Conservation (phyloP, 345 rosid genomes). For the Reutealis trisperma region DNA sequence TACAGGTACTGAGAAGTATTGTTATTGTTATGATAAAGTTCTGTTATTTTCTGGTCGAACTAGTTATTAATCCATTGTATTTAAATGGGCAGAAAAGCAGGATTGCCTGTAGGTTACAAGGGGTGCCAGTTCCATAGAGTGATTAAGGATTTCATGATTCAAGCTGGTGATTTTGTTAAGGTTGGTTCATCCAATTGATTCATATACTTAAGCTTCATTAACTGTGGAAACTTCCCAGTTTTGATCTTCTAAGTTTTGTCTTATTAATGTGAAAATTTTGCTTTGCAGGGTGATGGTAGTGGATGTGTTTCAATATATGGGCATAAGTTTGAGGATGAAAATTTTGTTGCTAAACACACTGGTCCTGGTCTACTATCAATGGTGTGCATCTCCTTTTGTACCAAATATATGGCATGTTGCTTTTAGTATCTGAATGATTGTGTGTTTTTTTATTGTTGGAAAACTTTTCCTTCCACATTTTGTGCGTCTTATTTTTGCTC, state of each 20-base stretch:
- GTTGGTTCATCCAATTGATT: conserved; percentile 28
- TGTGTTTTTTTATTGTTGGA: not conserved
- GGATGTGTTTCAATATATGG: conserved; percentile 90
- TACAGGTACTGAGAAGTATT: conserved; percentile 50
- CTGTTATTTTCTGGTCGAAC: not conserved
- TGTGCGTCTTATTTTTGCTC: not conserved
- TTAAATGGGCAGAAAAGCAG: conserved; percentile 67
- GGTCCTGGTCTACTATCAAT: conserved; percentile 95
- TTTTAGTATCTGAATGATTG: conserved; percentile 4
- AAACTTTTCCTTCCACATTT: not conserved
- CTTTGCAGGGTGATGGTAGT: conserved; percentile 88
- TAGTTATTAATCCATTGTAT: not conserved
- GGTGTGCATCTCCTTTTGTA: conserved; percentile 43
- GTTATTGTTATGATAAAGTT: not conserved
- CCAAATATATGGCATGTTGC: not conserved
- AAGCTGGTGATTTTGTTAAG: conserved; percentile 93
- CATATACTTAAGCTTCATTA: not conserved
- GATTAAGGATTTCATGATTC: conserved; percentile 96
- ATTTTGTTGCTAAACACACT: conserved; percentile 86
- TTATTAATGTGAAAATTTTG: not conserved
- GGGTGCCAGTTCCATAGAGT: conserved; percentile 94
- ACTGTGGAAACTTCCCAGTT: not conserved
- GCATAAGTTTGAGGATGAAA: conserved; percentile 84
- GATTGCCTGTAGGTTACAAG: conserved; percentile 89
- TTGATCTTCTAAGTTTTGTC: not conserved